Evolutionary conservation across 257 asterid genomes (phyloP), one percentile per base, ranked within the genome.

Genomic region (Solanum pennellii): DNA sequence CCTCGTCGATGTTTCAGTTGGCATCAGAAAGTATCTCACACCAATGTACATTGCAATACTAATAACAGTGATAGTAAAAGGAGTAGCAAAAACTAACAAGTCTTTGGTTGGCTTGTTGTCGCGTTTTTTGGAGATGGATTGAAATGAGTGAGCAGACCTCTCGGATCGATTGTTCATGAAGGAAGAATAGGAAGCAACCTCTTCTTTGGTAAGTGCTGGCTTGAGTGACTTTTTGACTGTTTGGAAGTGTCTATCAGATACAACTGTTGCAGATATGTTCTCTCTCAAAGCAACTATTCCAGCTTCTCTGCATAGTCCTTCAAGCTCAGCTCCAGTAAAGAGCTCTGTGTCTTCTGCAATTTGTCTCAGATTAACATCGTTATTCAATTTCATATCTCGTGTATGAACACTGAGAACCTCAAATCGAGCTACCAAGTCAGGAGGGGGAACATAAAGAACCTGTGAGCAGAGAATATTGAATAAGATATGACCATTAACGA

Each of bases 361-460:
- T 72, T 88, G 91, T 85, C 86, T 87, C 69, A 97, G 96, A 87
- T 95, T 93, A 76, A 97, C 93, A 29, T 94, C 97, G 14, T 77
- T 35, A 20, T 86, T 92, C 80, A 94, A 88, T 85, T 91, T 93
- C 98, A 95, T 97, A 45, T 86, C 90, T 33, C 98, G 97, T 7
- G 96, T 93, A 74, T 93, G 99, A 23, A 97, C 95, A n/a, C 92
- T n/a, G 3, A 97, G 98, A 90, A 97, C 93, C 89, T 97, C 98
- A 35, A 89, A 88, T 83, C 99, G 91, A 37, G 94, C 92, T 82
- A 95, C 98, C 27, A 89, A 23, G 92, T 97, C 99, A 20, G 99
- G 99, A 12, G 98, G 98, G 7, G 99, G 98, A 33, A 97, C 97
- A 59, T 97, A 92, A 86, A 97, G 98, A 85, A 97, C 96, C 99